Evolutionary conservation across 495 filamentous ascomycete species (phyloP), one percentile per base, ranked within the genome.

Genomic region (Saxispiralis lemnorum): DNA sequence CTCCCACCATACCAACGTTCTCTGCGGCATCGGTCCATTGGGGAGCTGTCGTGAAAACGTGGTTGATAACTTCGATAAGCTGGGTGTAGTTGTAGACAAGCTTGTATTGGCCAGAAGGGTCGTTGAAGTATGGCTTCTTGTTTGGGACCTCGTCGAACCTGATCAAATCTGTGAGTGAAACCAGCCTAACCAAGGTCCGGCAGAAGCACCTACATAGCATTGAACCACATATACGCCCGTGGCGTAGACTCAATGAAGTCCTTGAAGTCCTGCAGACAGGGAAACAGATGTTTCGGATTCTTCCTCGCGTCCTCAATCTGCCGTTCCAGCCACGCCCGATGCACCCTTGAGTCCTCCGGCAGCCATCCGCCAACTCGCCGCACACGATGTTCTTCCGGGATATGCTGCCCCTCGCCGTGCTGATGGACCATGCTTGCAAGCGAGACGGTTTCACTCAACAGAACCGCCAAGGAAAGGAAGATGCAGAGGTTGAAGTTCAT

Each of bases 111-210:
- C 73, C 74, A 2, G 71, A 75, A 0, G 76, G 75, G 46, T 81
- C 74, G 1, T 59, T 65, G 41, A 63, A 48, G 60, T 83, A 83
- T 15, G 67, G 67, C 13, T 64, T 56, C 45, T 66, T 67, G 31
- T 52, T 49, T 0, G 80, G 81, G 31, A 86, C 61, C 57, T 84
- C 71, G 17, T 68, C 61, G 62, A 81, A 81, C 79, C 83, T 83
- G 39, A n/a, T 13, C 13, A 7, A n/a, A 24, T 7, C 7, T 41
- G 12, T 28, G 39, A n/a, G 34, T 17, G 34, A 4, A 28, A n/a
- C 18, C 28, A 13, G 5, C 12, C 14, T 19, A 14, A 43, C 3
- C n/a, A 7, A 16, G 31, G 10, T 10, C 14, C 12, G 10, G 34
- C 30, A 10, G 42, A 17, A 15, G 13, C 19, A 56, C 52, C 59